Conservation (phyloP, 306 rosid species). For the Acacia crassicarpa region DNA sequence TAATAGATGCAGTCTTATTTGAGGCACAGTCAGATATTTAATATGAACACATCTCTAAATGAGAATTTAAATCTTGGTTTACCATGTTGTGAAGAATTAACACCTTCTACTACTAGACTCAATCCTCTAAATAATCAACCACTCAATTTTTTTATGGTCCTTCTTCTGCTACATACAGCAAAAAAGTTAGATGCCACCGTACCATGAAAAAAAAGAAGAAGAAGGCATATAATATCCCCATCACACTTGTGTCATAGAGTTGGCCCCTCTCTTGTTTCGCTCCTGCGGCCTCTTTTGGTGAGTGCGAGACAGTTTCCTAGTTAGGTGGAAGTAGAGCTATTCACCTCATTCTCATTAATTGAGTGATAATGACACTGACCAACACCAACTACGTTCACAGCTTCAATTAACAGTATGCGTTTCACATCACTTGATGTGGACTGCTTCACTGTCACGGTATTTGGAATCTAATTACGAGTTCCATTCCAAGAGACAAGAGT, state of each 20-base stretch:
- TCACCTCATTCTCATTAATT: slow-evolving; percentile 15
- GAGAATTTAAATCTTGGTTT: too few relatives aligned
- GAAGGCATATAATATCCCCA: slow-evolving; percentile 14
- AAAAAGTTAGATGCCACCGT: slow-evolving; percentile 4
- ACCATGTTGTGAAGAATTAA: too few relatives aligned
- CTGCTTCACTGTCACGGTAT: not conserved
- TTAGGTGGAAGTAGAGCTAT: slow-evolving; percentile 11
- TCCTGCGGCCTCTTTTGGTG: slow-evolving; percentile 20
- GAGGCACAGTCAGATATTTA: too few relatives aligned
- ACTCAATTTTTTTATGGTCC: not conserved
- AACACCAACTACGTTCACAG: slow-evolving; percentile 20
- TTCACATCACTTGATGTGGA: not conserved
- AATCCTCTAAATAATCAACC: not conserved
- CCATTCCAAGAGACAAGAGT: not conserved
- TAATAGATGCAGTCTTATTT: too few relatives aligned
- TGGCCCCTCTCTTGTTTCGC: not conserved
- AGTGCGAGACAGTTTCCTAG: slow-evolving; percentile 4
- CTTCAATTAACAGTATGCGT: not conserved
- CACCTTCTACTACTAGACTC: too few relatives aligned
- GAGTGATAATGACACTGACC: slow-evolving; percentile 28
- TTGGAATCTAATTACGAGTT: slow-evolving; percentile 15
- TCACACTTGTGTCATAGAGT: not conserved
- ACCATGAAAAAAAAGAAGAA: slow-evolving; percentile 8
- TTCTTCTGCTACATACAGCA: slow-evolving; percentile 17
- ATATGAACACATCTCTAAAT: too few relatives aligned